Conservation (phyloP, 2,329 filamentous ascomycete species). For the Apiospora aurea region DNA sequence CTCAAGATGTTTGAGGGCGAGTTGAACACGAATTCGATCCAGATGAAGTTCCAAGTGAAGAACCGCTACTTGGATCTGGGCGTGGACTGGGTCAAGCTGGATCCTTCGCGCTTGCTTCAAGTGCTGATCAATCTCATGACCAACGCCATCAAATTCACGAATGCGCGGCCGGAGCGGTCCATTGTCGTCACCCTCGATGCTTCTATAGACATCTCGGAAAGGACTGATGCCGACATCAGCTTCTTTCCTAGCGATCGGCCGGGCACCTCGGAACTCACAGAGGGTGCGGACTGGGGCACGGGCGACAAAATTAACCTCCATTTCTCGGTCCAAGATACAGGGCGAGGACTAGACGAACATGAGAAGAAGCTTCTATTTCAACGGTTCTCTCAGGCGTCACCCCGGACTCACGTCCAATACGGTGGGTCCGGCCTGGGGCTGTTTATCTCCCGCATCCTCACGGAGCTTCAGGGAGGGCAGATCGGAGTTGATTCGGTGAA, state of each 20-base stretch:
- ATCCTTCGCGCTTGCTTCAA: conserved; percentile 77
- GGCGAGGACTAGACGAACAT: conserved; percentile 68
- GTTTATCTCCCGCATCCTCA: conserved; percentile 79
- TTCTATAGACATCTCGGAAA: conserved; percentile 58
- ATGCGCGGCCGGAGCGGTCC: conserved; percentile 62
- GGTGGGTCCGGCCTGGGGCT: conserved; percentile 74
- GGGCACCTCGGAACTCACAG: conserved; percentile 53
- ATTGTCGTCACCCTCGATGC: conserved; percentile 73
- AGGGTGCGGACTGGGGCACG: conserved; percentile 71
- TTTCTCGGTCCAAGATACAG: conserved; percentile 76
- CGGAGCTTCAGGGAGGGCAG: conserved; percentile 79
- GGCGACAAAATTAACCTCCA: conserved; percentile 76
- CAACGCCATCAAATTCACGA: conserved; percentile 71
- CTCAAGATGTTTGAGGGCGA: conserved; percentile 84
- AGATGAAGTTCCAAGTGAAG: conserved; percentile 73
- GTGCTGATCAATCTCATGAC: conserved; percentile 79
- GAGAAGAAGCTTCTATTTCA: conserved; percentile 73
- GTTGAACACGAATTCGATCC: conserved; percentile 73
- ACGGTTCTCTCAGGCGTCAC: conserved; percentile 72
- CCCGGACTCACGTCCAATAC: conserved; percentile 75
- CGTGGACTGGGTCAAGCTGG: conserved; percentile 76
- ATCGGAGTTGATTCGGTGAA: conserved; percentile 74
- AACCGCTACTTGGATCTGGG: conserved; percentile 69
- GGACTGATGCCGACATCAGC: conserved; percentile 48
- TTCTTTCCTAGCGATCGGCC: conserved; percentile 57